Conservation (phyloP, 2,329 filamentous ascomycete species). For the Fusarium sp. region DNA sequence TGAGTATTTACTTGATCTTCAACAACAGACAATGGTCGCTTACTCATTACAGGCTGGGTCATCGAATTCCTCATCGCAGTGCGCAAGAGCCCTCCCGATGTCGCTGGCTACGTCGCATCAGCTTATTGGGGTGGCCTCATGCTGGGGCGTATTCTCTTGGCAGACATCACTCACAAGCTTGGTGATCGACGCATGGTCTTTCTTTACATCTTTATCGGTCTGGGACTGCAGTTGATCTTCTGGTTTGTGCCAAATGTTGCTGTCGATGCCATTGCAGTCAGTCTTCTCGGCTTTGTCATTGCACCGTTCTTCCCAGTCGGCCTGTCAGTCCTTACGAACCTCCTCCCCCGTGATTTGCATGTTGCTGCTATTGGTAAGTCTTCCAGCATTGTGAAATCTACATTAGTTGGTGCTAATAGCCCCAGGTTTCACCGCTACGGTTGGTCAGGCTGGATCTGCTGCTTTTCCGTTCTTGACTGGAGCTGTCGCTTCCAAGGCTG, state of each 20-base stretch:
- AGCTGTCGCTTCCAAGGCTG: slow-evolving; percentile 9
- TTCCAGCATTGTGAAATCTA: neutral
- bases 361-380: slow-evolving; percentile 11
- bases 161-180: slow-evolving; percentile 15
- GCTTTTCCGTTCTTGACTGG: slow-evolving; percentile 15
- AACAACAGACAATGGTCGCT: too few species aligned
- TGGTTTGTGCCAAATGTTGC: slow-evolving; percentile 13
- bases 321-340: neutral
- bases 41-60: slow-evolving; percentile 1
- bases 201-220: slow-evolving; percentile 1
- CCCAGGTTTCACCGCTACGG: slow-evolving; percentile 9
- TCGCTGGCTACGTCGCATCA: slow-evolving; percentile 7
- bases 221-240: slow-evolving; percentile 4
- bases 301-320: slow-evolving; percentile 10
- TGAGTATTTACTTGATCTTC: neutral
- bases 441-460: slow-evolving; percentile 17
- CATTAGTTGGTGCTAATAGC: neutral
- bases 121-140: slow-evolving; percentile 12
- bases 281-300: slow-evolving; percentile 6
- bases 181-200: slow-evolving; percentile 10
- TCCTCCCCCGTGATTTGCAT: slow-evolving; percentile 3
- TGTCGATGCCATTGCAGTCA: slow-evolving; percentile 4
- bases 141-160: slow-evolving; percentile 1
- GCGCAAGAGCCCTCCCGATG: neutral
- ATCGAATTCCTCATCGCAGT: slow-evolving; percentile 14